Evolutionary conservation across 129 eudicot species (phyloP), one percentile per base, ranked within the genome.

Genomic region (Saposhnikovia divaricata): DNA sequence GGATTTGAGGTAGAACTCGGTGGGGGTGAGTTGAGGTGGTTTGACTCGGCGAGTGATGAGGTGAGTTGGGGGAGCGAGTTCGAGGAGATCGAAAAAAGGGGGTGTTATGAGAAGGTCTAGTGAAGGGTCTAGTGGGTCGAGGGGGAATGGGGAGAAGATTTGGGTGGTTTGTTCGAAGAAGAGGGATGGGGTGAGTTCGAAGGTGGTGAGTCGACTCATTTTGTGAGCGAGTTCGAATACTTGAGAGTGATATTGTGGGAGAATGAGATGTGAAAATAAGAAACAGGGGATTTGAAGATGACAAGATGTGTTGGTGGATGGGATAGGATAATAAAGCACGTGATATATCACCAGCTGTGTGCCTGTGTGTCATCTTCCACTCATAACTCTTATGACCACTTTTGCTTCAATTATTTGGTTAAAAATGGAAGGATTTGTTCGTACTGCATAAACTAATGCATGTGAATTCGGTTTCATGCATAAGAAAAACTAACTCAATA

Each of bases 21-120:
- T 16, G 34, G 37, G 69, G 19, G 80, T 47, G 78, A 51, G 78
- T 21, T 78, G 83, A 61, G 19, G 78, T 45, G 9, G 9, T 18
- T 51, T 51, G 59, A 19, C 4, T 46, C 50, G 50, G 50, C 50
- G 50, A 46, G 50, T 46, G 2, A 46, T 0, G 50, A 46, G 50
- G 15, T 2, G 50, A 46, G 50, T 61, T 38, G 89, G 21, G 46
- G 84, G 50, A 65, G 77, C 46, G 79, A 72, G 93, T 38, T 63
- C 73, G 75, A 85, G 79, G 80, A 91, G 82, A 72, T 90, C 91
- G 84, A 91, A 74, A 65, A 85, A 85, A 14, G 88, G 91, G 31
- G 85, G 75, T 0, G 84, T 6, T 84, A 78, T 42, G 70, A 83
- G n/a, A 44, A 59, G 59, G 11, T 75, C 61, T 19, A 89, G 86